Base-by-base conservation (phyloP, 805 yeast genomes). In the Yarrowia sp. region DNA sequence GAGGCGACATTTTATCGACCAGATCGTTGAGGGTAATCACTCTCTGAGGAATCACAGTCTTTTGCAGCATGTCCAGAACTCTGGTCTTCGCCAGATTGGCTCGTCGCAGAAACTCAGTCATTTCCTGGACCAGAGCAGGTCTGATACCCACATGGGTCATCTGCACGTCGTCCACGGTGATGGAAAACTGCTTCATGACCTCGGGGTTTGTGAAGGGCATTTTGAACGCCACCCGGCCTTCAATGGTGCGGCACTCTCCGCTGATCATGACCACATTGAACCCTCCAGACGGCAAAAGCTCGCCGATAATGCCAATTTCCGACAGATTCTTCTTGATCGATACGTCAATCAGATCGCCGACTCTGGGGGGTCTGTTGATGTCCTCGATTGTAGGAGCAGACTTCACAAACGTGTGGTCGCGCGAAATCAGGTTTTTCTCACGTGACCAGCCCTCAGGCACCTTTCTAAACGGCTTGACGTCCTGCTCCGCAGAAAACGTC, bases 21-120 rank as follows among this genome's bases (percentile, higher is more conserved):
- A 55, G 29, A 7, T 55, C 61, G 19, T 39, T 55, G 21, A 55
- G 47, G 27, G 61, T 55, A 21, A 55, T 55, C n/a, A 39, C 47
- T 39, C 61, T 27, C 25, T 38, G 38, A 2, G 46, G 19, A 22
- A 55, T 55, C 21, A 39, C 46, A 5, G 47, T 55, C 9, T 55
- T 55, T 16, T n/a, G 29, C 3, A 55, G 16, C 19, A 55, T 9
- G 2, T 38, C 47, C 38, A 55, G 10, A 13, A 55, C 47, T 18
- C 46, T 33, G 2, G 29, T 14, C 14, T 55, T 55, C 7, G 47
- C 47, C 5, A 19, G 19, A 6, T 29, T 38, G 14, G 61, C 47
- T 22, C 47, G 13, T 27, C 47, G 33, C 46, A 55, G 12, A 13
- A 55, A 55, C 36, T 39, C 47, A 0, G 46, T 55, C 61, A 55